Percentiles rank a stretch among this genome's conserved stretches.
phyloP scores from a whole-genome alignment of 371 early-diverging fungal species.

The Mucor circinelloides region DNA sequence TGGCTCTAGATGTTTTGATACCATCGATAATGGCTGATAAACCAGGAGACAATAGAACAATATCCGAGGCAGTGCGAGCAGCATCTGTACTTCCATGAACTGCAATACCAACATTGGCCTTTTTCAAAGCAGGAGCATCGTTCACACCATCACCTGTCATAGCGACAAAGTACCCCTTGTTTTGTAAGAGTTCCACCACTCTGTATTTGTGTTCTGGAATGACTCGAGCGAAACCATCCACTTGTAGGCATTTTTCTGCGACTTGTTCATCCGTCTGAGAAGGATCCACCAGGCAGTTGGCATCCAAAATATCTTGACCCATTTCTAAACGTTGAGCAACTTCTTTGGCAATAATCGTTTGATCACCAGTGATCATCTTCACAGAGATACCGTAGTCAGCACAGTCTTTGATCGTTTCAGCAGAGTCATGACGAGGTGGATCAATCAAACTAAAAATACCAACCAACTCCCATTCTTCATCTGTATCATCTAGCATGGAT shows the following conservation, averaged over 20 bases:
- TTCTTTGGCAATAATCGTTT: conserved; percentile 78
- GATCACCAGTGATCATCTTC: conserved; percentile 89
- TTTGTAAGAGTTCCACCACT: conserved; percentile 79
- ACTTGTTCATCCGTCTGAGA: conserved; percentile 53
- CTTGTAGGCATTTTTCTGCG: conserved; percentile 61
- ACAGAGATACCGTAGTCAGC: conserved; percentile 65
- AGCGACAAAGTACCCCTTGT: conserved; percentile 75
- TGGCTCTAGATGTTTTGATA: conserved; percentile 79
- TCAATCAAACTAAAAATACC: conserved; percentile 87
- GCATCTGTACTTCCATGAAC: conserved; percentile 92
- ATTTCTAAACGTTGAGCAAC: conserved; percentile 75
- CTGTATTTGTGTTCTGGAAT: conserved; percentile 76
- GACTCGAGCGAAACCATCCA: conserved; percentile 85
- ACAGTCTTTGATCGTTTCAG: conserved; percentile 70
- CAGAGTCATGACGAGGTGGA: conserved; percentile 79
- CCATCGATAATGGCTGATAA: conserved; percentile 89
- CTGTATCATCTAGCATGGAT: conserved; percentile 27
- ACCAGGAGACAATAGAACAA: conserved; percentile 87
- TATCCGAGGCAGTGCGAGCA: conserved; percentile 91
- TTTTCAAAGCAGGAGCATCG: conserved; percentile 88
- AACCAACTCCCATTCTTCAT: conserved; percentile 64
- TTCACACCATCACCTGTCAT: conserved; percentile 92
- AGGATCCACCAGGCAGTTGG: conserved; percentile 69
- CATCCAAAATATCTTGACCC: conserved; percentile 70
- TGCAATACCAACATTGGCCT: conserved; percentile 87